A percentile compares a stretch with the other conserved stretches of the same genome.
These are phyloP conservation scores for Bretschneidera sinensis DNA, from an alignment of 345 rosid genomes.

Conservation along the genomic window DNA sequence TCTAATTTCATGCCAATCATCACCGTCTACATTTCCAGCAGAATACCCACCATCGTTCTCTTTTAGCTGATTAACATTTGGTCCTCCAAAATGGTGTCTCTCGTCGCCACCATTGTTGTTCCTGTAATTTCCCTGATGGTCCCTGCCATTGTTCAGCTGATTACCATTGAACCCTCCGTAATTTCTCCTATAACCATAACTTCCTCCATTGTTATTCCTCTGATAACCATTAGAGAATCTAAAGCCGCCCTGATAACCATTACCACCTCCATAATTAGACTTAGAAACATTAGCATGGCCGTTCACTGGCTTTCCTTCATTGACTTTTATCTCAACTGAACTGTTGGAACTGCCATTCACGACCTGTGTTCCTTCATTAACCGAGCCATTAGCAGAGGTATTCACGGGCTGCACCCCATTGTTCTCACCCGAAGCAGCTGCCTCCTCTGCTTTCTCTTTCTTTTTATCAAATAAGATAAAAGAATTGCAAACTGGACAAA, in stretches of 20 bases:
- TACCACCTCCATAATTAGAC: not conserved
- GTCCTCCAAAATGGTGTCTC: too few species aligned
- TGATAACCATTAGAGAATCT: not conserved
- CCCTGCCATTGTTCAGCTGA: not conserved
- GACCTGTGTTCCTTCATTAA: too few species aligned
- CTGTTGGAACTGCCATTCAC: too few species aligned
- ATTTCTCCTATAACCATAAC: not conserved
- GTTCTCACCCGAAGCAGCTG: not conserved
- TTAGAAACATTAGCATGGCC: too few species aligned
- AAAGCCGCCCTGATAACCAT: not conserved
- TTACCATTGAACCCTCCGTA: not conserved
- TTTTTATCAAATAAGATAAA: not conserved
- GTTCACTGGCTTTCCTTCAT: not conserved
- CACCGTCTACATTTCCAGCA: too few species aligned
- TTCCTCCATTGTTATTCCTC: not conserved
- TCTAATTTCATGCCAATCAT: too few species aligned
- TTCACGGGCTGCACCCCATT: not conserved
- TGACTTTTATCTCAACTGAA: not conserved
- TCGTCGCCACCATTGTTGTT: not conserved
- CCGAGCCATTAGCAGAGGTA: too few species aligned
- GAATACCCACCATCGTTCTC: too few species aligned
- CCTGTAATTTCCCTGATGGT: not conserved
- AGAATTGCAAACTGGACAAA: not conserved
- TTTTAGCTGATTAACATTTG: too few species aligned
- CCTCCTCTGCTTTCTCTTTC: constrained; percentile 3